These are phyloP conservation scores for Cladophialophora psammophila DNA, from an alignment of 2,329 filamentous ascomycete genomes.

Conservation along the genomic window DNA sequence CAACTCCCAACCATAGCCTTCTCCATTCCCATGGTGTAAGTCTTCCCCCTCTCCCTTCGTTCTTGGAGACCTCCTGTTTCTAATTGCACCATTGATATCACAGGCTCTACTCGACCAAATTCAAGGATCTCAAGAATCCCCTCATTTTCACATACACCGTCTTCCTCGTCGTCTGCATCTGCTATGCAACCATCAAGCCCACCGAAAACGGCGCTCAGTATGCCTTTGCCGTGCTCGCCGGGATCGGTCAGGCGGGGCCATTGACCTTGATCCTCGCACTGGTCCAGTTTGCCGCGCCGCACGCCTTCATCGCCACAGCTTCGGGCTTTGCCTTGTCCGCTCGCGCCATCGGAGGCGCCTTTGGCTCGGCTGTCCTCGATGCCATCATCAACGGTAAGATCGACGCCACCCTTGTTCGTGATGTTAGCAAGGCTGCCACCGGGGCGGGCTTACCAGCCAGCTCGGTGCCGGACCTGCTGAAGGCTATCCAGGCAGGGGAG, in stretches of 20 bases:
- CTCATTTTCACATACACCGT: constrained; percentile 56
- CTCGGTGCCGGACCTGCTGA: constrained; percentile 49
- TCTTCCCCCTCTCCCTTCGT: neutral
- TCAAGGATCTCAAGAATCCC: constrained; percentile 58
- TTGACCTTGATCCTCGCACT: constrained; percentile 59
- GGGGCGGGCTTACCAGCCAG: constrained; percentile 51
- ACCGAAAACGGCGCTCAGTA: constrained; percentile 55
- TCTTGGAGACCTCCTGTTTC: neutral
- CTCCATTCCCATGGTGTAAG: constrained; percentile 49
- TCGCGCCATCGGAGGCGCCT: constrained; percentile 61
- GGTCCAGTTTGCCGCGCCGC: constrained; percentile 61
- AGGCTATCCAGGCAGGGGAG: constrained; percentile 47
- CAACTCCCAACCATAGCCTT: constrained; percentile 50
- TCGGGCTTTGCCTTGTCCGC: constrained; percentile 62
- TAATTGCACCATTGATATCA: neutral
- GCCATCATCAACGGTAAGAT: constrained; percentile 61
- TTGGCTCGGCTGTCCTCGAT: constrained; percentile 60
- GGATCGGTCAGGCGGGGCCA: constrained; percentile 59
- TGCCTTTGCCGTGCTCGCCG: constrained; percentile 55
- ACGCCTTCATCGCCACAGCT: constrained; percentile 60
- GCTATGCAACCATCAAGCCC: constrained; percentile 55
- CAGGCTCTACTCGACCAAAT: constrained; percentile 54
- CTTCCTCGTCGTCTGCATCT: constrained; percentile 55
- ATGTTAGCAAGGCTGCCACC: constrained; percentile 52
- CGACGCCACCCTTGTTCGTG: constrained; percentile 48